A percentile compares a stretch with the other conserved stretches of the same genome.
Conservation (phyloP, 257 asterid genomes). For the Solanum lycopersicoides region DNA sequence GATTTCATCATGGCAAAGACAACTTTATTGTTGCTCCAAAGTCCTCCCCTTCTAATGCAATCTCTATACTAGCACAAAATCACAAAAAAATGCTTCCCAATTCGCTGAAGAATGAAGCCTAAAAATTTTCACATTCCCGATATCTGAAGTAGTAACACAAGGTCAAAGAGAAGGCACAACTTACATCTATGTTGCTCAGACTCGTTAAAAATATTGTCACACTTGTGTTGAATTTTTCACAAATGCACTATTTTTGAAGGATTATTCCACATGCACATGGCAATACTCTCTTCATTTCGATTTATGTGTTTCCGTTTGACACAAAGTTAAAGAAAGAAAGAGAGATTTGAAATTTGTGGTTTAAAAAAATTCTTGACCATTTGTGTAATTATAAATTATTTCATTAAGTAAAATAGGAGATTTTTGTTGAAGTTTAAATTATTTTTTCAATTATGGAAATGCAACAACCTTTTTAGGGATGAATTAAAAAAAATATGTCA, state of each 20-base stretch:
- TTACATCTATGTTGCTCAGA: background rate
- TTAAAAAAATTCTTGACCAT: no score
- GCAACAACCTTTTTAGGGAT: no score
- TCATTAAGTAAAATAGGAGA: background rate
- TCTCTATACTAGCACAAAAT: background rate
- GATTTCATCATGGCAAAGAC: background rate
- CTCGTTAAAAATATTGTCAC: no score
- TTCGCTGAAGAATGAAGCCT: background rate
- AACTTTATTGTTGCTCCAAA: background rate
- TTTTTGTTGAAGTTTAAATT: background rate
- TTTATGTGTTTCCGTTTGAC: no score
- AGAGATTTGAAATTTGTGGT: no score
- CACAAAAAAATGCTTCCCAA: background rate
- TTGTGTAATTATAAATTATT: background rate
- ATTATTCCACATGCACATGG: no score
- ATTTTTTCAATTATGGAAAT: no score
- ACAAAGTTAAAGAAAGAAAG: no score
- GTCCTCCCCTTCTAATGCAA: background rate
- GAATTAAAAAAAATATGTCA: no score
- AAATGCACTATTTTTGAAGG: no score
- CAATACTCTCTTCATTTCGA: no score
- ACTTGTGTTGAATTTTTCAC: no score
- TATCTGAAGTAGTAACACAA: background rate
- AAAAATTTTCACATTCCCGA: background rate
- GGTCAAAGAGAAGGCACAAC: background rate